Evolutionary conservation across 345 rosid species (phyloP).

Genomic region (Carallia brachiata): DNA sequence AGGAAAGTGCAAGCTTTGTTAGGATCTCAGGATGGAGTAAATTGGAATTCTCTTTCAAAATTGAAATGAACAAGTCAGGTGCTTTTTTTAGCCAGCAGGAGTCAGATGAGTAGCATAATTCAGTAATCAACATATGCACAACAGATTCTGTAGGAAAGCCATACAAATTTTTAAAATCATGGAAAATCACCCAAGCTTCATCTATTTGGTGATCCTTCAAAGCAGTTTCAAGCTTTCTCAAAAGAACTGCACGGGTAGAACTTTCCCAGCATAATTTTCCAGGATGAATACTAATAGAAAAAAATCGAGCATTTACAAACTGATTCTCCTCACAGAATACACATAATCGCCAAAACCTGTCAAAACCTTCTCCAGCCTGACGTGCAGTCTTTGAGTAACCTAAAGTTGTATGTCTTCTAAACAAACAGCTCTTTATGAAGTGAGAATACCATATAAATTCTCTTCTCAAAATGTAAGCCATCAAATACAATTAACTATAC

Average conservation of each 20-base stretch:
- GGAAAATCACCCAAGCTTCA: constrained; percentile 70
- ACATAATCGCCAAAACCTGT: constrained; percentile 7
- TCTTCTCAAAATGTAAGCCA: constrained; percentile 18
- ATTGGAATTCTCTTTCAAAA: constrained; percentile 44
- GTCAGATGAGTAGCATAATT: constrained; percentile 61
- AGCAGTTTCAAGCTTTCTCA: constrained; percentile 59
- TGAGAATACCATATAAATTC: neutral
- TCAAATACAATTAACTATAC: neutral
- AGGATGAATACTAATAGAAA: constrained; percentile 18
- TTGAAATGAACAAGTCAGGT: constrained; percentile 37
- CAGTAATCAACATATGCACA: constrained; percentile 50
- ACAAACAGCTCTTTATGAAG: constrained; percentile 1
- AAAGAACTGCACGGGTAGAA: constrained; percentile 45
- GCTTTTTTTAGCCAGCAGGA: constrained; percentile 58
- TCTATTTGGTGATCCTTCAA: constrained; percentile 40
- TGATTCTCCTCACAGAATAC: neutral
- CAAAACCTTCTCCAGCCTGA: neutral
- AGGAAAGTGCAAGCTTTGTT: constrained; percentile 52
- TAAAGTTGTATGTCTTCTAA: neutral
- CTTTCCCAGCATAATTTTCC: constrained; percentile 46
- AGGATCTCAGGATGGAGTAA: constrained; percentile 39
- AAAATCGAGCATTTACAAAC: neutral
- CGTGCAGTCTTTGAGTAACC: constrained; percentile 1
- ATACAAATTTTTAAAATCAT: constrained; percentile 53
- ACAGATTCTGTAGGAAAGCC: constrained; percentile 47